Evolutionary conservation across 2,329 filamentous ascomycete species (phyloP), one percentile per base, ranked within the genome.

Genomic region (Microcyclospora pomicola): DNA sequence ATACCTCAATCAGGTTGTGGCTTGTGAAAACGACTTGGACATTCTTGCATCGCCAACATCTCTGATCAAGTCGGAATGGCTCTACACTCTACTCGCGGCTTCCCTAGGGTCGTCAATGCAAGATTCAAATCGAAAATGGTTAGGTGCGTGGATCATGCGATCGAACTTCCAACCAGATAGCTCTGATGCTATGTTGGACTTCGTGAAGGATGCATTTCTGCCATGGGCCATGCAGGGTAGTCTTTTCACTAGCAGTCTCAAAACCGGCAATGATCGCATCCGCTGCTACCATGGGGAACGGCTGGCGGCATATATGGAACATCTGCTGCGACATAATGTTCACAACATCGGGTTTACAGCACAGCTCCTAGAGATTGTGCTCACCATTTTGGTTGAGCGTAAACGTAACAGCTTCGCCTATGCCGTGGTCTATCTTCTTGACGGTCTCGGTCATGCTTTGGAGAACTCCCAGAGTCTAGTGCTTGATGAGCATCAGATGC

Each of bases 1-100:
- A 15, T 70, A 69, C 42, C 46, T 63, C 31, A 69, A 69, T 40
- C 66, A 69, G 41, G 60, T 68, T 2, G 49, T 65, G 28, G 65
- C 62, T 15, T 66, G 62, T 36, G 52, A 68, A 24, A 48, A 54
- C 13, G 64, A 68, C 37, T 48, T 69, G 10, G 56, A 61, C 13
- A 50, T 49, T 6, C 43, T 68, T 1, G 52, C 61, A 27, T 57
- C 57, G 0, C 35, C 53, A 6, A 37, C 47, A 2, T 63, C 60
- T 5, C 40, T 52, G 1, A 54, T 68, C 2, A 55, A 59, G 33
- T 41, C 56, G 1, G 52, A 54, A 1, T 68, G 66, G 63, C 49
- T 63, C 9, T 63, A 59, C 6, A 58, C 59, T 3, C 43, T 69
- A 2, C 55, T 69, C 2, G 54, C 56, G 3, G 56, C 63, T 14